These are phyloP conservation scores for Metschnikowia santaceciliae DNA, from an alignment of 805 yeast genomes.

Conservation along the genomic window DNA sequence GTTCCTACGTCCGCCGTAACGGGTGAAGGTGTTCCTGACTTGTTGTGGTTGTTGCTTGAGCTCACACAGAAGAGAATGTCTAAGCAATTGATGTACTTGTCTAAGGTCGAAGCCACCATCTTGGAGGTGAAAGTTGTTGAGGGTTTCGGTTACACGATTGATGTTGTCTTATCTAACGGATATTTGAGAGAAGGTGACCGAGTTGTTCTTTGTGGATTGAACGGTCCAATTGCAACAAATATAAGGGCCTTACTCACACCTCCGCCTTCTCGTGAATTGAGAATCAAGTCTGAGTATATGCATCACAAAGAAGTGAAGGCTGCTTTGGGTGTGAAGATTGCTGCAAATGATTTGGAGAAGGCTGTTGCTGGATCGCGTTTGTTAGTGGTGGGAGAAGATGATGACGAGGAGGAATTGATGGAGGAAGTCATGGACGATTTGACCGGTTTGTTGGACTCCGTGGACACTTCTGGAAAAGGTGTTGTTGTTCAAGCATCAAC, in stretches of 20 bases:
- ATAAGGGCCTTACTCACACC: constrained; percentile 96
- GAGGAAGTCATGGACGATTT: constrained; percentile 99
- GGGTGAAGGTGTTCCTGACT: constrained; percentile 99
- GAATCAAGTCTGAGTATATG: constrained; percentile 93
- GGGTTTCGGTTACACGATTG: constrained; percentile 98
- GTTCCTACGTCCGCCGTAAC: constrained; percentile 99
- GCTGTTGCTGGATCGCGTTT: constrained; percentile 99
- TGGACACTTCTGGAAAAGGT: constrained; percentile 93
- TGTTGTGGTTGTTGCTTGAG: constrained; percentile 90
- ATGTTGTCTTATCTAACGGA: constrained; percentile 97
- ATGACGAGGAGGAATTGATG: constrained; percentile 95
- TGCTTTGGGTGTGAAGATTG: constrained; percentile 97
- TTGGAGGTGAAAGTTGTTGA: constrained; percentile 97
- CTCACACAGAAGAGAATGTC: constrained; percentile 98
- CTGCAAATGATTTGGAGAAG: constrained; percentile 95
- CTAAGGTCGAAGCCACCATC: constrained; percentile 92
- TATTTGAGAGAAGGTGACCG: constrained; percentile 91
- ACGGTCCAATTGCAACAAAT: constrained; percentile 96
- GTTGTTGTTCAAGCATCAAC: constrained; percentile 98
- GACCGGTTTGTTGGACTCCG: constrained; percentile 90
- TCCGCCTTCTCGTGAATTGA: constrained; percentile 93
- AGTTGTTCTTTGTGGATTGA: constrained; percentile 93
- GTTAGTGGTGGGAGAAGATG: constrained; percentile 92
- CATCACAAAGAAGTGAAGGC: constrained; percentile 98
- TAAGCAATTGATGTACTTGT: constrained; percentile 92